Conservation (phyloP, 139 green algal genomes). For the Chlamydomonas sphaeroides region DNA sequence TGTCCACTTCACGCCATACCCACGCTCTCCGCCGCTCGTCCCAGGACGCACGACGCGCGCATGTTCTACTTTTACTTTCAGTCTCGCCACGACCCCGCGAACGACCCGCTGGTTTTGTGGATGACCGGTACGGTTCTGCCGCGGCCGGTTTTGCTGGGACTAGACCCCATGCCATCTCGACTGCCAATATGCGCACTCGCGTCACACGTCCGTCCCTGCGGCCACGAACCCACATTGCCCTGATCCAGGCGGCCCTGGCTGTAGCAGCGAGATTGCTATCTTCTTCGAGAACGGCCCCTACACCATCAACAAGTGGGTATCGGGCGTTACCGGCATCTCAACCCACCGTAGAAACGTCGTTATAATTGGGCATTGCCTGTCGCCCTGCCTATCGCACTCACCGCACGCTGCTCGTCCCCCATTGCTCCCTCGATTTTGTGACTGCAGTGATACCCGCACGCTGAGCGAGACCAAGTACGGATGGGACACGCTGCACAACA, state of each 20-base stretch:
- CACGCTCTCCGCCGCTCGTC: not conserved
- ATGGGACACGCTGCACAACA: slow-evolving; percentile 52
- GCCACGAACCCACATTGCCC: too few species aligned
- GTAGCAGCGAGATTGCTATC: slow-evolving; percentile 90
- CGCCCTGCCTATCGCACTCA: too few species aligned
- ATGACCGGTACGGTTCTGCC: slow-evolving; percentile 74
- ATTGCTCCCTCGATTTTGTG: too few species aligned
- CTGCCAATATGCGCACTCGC: too few species aligned
- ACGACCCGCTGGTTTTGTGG: slow-evolving; percentile 75
- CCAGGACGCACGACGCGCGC: slow-evolving; percentile 57
- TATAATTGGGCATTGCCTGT: too few species aligned
- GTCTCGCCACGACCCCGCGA: slow-evolving; percentile 43
- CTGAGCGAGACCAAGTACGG: slow-evolving; percentile 79
- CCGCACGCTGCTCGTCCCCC: too few species aligned
- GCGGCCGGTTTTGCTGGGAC: too few species aligned
- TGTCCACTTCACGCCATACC: too few species aligned
- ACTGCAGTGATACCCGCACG: slow-evolving; percentile 61
- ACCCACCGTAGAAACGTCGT: too few species aligned
- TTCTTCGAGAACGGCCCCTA: slow-evolving; percentile 66
- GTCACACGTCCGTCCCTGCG: too few species aligned
- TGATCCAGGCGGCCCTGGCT: slow-evolving; percentile 89
- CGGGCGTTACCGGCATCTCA: too few species aligned
- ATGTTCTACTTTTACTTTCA: slow-evolving; percentile 96
- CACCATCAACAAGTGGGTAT: not conserved
- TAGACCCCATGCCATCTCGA: too few species aligned